A percentile compares a stretch with the other conserved stretches of the same genome.
Evolutionary conservation across 75 land plant species (phyloP).

Genomic region (Cryptomeria japonica): DNA sequence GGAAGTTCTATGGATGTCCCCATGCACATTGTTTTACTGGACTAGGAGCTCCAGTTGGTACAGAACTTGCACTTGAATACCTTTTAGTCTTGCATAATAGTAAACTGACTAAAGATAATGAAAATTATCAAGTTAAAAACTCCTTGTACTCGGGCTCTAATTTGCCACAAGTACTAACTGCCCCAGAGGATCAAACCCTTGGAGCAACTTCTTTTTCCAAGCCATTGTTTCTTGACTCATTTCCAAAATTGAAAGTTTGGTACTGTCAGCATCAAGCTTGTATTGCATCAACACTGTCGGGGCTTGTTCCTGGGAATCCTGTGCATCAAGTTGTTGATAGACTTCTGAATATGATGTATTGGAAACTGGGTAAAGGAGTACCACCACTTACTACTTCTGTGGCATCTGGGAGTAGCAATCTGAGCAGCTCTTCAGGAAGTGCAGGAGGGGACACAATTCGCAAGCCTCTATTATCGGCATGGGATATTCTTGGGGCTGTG

Average conservation of each 20-base stretch:
- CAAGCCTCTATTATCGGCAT: constrained; percentile 79
- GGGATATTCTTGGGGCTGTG: constrained; percentile 92
- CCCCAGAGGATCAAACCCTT: constrained; percentile 5
- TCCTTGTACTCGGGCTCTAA: too few relatives aligned
- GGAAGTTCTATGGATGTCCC: constrained; percentile 94
- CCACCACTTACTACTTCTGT: constrained; percentile 30
- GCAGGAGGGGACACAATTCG: constrained; percentile 52
- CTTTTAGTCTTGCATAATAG: constrained; percentile 69
- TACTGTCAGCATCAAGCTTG: constrained; percentile 91
- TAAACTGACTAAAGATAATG: constrained; percentile 21
- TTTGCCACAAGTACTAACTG: background rate
- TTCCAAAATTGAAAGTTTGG: constrained; percentile 82
- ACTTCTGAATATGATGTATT: constrained; percentile 88
- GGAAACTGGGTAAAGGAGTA: constrained; percentile 53
- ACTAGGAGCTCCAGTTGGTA: constrained; percentile 68
- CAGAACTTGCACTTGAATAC: constrained; percentile 86
- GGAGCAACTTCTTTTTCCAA: constrained; percentile 20
- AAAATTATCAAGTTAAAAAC: background rate
- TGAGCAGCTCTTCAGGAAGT: constrained; percentile 47
- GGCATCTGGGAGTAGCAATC: constrained; percentile 48
- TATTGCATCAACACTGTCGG: constrained; percentile 87
- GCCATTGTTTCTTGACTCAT: constrained; percentile 71
- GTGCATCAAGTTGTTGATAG: constrained; percentile 83
- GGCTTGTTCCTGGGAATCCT: constrained; percentile 71
- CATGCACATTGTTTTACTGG: constrained; percentile 72